A percentile compares a stretch with the other conserved stretches of the same genome.
phyloP scores from a whole-genome alignment of 2,329 filamentous ascomycete species.

The Thermomyces lanuginosus region DNA sequence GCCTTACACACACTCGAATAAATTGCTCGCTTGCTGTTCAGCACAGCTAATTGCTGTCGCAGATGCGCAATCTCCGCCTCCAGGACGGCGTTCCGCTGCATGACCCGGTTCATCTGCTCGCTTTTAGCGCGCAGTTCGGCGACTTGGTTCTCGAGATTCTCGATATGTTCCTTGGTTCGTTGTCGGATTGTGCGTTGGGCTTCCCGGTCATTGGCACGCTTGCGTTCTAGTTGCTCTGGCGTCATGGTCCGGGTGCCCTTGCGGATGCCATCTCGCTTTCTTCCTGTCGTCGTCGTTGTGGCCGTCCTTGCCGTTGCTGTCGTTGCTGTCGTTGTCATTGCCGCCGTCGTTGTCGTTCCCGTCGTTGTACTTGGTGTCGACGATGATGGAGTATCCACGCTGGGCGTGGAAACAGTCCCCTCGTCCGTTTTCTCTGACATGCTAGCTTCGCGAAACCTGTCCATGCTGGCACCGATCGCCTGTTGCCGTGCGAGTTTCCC shows the following conservation, averaged over 20 bases:
- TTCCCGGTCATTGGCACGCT: slow-evolving; percentile 44
- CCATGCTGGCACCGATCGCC: too few relatives aligned
- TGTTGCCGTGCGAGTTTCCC: too few relatives aligned
- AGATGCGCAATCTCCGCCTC: slow-evolving; percentile 40
- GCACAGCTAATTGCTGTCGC: slow-evolving; percentile 30
- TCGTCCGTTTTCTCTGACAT: too few relatives aligned
- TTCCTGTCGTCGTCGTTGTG: slow-evolving; percentile 10
- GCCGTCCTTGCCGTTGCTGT: slow-evolving; percentile 15
- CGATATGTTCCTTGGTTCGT: slow-evolving; percentile 43
- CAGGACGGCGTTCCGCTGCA: slow-evolving; percentile 37
- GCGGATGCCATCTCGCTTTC: slow-evolving; percentile 32
- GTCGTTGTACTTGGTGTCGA: too few relatives aligned
- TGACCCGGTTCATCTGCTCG: slow-evolving; percentile 36
- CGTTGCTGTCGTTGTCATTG: too few relatives aligned
- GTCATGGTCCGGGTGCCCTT: slow-evolving; percentile 43
- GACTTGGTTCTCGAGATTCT: slow-evolving; percentile 39
- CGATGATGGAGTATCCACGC: too few relatives aligned
- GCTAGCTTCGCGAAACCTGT: too few relatives aligned
- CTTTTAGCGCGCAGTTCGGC: slow-evolving; percentile 35
- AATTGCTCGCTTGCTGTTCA: slow-evolving; percentile 9
- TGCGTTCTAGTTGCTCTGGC: slow-evolving; percentile 41
- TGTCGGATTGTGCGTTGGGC: slow-evolving; percentile 44
- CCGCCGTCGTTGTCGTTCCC: background rate
- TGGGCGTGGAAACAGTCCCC: too few relatives aligned
- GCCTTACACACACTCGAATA: slow-evolving; percentile 7